A percentile compares a stretch with the other conserved stretches of the same genome.
phyloP scores from a whole-genome alignment of 805 yeast genomes.

The Candida morakotiae region DNA sequence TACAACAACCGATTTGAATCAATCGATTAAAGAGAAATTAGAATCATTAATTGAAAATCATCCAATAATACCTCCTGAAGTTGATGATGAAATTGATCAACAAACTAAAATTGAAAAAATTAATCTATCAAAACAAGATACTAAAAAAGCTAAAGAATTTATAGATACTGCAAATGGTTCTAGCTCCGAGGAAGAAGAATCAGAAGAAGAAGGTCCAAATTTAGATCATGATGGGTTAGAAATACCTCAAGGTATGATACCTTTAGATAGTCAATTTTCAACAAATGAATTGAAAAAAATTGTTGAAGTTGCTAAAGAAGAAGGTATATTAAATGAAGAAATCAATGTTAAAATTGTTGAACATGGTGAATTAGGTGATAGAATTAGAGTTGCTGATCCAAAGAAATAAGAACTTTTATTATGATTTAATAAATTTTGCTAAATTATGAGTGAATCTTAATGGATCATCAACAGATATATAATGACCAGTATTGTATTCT shows the following conservation, averaged over 20 bases:
- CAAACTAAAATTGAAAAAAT: constrained; percentile 2
- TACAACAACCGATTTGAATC: constrained; percentile 5
- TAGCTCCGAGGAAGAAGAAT: constrained; percentile 3
- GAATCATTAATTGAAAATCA: constrained; percentile 20
- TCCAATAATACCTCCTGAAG: constrained; percentile 9
- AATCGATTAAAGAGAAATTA: constrained; percentile 21
- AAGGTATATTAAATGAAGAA: constrained; percentile 22
- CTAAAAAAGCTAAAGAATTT: constrained; percentile 1
- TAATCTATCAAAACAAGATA: neutral
- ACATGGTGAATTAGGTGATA: constrained; percentile 25
- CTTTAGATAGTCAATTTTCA: constrained; percentile 39
- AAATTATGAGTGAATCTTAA: constrained; percentile 17
- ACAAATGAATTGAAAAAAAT: constrained; percentile 28
- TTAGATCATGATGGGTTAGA: constrained; percentile 33
- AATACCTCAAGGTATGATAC: constrained; percentile 35
- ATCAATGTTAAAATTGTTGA: constrained; percentile 24
- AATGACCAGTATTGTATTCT: constrained; percentile 30
- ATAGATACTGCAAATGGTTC: neutral
- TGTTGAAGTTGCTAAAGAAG: constrained; percentile 26
- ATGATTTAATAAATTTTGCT: constrained; percentile 8
- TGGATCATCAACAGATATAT: constrained; percentile 40
- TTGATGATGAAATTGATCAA: constrained; percentile 4
- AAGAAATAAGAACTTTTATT: neutral
- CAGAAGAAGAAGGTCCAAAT: constrained; percentile 9
- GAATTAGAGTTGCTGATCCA: constrained; percentile 17